Evolutionary conservation across 1,284 basidiomycete genomes (phyloP).

Genomic region (Cutaneotrichosporon cyanovorans): DNA sequence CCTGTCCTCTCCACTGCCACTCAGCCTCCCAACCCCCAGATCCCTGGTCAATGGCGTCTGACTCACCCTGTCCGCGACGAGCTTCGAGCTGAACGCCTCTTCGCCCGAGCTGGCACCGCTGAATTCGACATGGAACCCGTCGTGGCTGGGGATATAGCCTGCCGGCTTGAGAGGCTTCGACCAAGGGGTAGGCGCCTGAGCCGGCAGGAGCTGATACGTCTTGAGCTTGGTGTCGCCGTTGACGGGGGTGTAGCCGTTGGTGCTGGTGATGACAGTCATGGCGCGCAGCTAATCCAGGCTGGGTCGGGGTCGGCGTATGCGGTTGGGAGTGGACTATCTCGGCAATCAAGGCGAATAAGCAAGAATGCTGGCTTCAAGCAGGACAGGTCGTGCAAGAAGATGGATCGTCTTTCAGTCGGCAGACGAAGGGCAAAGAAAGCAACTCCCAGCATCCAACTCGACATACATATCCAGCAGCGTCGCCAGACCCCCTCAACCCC

Average conservation of each 20-base stretch:
- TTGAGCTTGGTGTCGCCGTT: too few relatives aligned
- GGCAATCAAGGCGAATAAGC: not conserved
- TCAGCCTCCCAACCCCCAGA: too few relatives aligned
- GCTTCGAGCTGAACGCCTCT: constrained; percentile 37
- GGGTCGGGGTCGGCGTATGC: not conserved
- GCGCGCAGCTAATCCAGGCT: not conserved
- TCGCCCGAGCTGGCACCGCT: constrained; percentile 18
- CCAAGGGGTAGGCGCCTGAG: constrained; percentile 18
- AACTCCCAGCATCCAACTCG: too few relatives aligned
- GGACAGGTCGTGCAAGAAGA: too few relatives aligned
- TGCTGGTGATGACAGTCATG: constrained; percentile 2
- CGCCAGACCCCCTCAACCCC: too few relatives aligned
- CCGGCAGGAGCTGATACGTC: constrained; percentile 16
- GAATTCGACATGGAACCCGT: constrained; percentile 39
- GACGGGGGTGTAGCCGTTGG: not conserved
- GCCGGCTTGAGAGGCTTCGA: constrained; percentile 38
- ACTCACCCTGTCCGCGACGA: constrained; percentile 38
- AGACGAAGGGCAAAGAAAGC: too few relatives aligned
- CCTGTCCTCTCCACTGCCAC: too few relatives aligned
- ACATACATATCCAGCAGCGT: too few relatives aligned
- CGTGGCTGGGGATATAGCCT: constrained; percentile 39
- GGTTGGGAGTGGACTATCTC: not conserved
- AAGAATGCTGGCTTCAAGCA: not conserved
- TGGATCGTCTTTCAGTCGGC: too few relatives aligned
- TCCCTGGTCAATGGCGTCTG: too few relatives aligned